A percentile compares a stretch with the other conserved stretches of the same genome.
phyloP scores from a whole-genome alignment of 139 green algal species.

The Picochlorum sp. region DNA sequence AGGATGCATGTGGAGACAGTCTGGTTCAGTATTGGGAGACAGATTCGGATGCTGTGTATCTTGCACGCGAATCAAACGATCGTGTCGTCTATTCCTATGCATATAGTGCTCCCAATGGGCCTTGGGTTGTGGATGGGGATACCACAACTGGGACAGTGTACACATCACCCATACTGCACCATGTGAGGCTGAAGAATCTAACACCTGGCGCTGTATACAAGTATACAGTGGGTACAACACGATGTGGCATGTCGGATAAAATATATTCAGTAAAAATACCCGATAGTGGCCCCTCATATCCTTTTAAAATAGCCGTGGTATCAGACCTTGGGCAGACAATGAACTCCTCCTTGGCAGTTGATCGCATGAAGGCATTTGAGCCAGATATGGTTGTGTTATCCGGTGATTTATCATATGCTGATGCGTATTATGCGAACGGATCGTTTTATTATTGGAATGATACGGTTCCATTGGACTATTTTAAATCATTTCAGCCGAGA shows the following conservation, averaged over 20 bases:
- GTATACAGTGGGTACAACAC: background rate
- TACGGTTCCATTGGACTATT: background rate
- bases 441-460: conserved; percentile 1
- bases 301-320: background rate
- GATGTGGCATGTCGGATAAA: background rate
- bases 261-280: background rate
- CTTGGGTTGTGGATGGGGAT: background rate
- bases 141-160: background rate
- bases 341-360: background rate
- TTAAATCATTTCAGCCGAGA: background rate
- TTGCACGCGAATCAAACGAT: background rate
- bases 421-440: conserved; percentile 4
- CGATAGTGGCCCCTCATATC: background rate
- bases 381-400: background rate
- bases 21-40: background rate
- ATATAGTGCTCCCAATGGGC: background rate
- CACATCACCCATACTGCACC: background rate
- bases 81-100: background rate
- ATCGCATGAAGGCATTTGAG: background rate
- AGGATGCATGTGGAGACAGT: conserved; percentile 1
- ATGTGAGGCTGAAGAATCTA: background rate
- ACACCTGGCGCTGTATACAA: background rate
- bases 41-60: too few species aligned
- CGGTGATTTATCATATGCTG: background rate
- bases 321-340: background rate